Percentiles rank a stretch among this genome's conserved stretches.
These are phyloP conservation scores for Metschnikowia cerradonensis DNA, from an alignment of 805 yeast species.

Conservation along the genomic window DNA sequence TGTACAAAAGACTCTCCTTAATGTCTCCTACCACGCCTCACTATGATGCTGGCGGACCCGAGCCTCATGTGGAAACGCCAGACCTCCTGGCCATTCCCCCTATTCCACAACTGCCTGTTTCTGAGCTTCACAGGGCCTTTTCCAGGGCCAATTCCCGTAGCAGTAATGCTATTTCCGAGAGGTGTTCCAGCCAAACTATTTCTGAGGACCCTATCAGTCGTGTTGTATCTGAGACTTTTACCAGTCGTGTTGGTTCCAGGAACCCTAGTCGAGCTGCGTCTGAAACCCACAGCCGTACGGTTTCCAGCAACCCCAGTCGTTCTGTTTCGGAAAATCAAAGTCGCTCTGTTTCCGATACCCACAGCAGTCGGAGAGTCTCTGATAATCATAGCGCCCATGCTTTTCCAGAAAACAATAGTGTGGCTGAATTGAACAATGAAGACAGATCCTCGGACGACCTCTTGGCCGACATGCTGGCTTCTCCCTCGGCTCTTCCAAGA, in stretches of 20 bases:
- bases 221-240: background rate
- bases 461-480: slow-evolving; percentile 2
- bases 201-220: background rate
- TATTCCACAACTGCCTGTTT: slow-evolving; percentile 11
- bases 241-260: no score
- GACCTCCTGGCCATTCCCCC: background rate
- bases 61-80: background rate
- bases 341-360: background rate
- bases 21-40: background rate
- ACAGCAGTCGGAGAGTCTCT: background rate
- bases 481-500: slow-evolving; percentile 29
- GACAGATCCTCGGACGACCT: background rate
- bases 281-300: no score
- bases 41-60: background rate
- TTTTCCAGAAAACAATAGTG: background rate
- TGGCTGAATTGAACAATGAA: background rate
- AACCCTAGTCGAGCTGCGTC: no score
- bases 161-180: background rate
- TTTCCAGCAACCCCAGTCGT: no score
- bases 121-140: slow-evolving; percentile 10
- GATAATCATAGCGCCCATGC: background rate
- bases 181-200: background rate
- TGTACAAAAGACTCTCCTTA: background rate
- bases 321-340: no score
- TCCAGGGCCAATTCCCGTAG: background rate